These are phyloP conservation scores for Sistotremastrum suecicum DNA, from an alignment of 768 basidiomycete species.

Conservation along the genomic window DNA sequence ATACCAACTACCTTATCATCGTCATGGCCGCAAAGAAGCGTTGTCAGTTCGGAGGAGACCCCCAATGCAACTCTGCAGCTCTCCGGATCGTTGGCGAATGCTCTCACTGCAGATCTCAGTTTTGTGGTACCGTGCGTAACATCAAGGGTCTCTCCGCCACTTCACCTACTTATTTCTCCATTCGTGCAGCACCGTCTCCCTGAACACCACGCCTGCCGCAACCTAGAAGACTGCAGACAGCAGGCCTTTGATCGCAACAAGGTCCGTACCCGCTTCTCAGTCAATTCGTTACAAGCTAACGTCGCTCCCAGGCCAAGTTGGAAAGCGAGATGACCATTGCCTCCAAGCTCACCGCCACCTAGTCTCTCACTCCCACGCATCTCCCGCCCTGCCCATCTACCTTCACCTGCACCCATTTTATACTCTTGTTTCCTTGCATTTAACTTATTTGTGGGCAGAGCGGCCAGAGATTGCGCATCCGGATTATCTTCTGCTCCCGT, in stretches of 20 bases:
- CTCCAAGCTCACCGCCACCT: constrained; percentile 53
- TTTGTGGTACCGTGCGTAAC: constrained; percentile 58
- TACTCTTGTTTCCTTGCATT: too few relatives aligned
- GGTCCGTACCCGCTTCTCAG: constrained; percentile 9
- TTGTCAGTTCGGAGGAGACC: constrained; percentile 51
- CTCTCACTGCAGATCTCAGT: constrained; percentile 62
- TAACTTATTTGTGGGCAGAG: too few relatives aligned
- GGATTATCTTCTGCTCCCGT: too few relatives aligned
- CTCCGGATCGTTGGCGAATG: constrained; percentile 79
- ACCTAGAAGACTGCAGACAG: constrained; percentile 73
- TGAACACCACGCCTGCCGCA: constrained; percentile 75
- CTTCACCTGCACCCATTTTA: constrained; percentile 5
- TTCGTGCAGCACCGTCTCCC: constrained; percentile 65
- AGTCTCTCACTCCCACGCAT: constrained; percentile 6
- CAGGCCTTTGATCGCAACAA: constrained; percentile 85
- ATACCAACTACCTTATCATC: background rate
- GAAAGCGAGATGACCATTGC: constrained; percentile 82
- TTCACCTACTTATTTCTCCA: constrained; percentile 9
- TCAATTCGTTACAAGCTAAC: too few relatives aligned
- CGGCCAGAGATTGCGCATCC: too few relatives aligned
- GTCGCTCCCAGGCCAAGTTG: constrained; percentile 40
- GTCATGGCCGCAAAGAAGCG: constrained; percentile 77
- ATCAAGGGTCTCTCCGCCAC: constrained; percentile 4
- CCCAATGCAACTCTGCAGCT: constrained; percentile 63
- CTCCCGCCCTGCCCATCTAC: constrained; percentile 1